phyloP scores from a whole-genome alignment of 2,329 filamentous ascomycete species.

The Cordyceps cicadae region DNA sequence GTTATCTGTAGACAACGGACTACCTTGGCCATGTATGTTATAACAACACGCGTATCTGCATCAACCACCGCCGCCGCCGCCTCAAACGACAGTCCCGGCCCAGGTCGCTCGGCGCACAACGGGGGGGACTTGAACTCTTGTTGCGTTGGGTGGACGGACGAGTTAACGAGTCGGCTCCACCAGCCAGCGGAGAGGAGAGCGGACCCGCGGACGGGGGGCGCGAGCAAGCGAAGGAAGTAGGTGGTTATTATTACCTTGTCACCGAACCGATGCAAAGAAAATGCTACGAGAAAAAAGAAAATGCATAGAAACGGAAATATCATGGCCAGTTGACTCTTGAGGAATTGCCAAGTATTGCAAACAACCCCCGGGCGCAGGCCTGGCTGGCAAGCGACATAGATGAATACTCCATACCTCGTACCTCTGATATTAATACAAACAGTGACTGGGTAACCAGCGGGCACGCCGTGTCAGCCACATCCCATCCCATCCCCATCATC shows the following conservation, averaged over 20 bases:
- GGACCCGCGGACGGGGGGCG: neutral
- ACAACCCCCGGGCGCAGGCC: neutral
- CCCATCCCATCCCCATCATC: neutral
- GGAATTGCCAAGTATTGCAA: neutral
- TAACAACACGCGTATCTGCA: no score
- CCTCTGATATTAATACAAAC: no score
- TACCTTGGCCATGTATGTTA: no score
- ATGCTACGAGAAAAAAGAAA: neutral
- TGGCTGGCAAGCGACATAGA: neutral
- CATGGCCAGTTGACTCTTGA: neutral
- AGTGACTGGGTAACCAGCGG: neutral
- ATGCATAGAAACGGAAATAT: neutral
- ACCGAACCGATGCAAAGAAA: no score
- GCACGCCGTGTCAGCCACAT: neutral
- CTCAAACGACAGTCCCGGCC: no score
- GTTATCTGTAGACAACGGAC: no score
- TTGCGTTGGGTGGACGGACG: neutral
- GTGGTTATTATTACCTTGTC: neutral
- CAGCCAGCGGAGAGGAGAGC: neutral
- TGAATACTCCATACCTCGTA: no score
- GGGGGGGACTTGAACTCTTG: neutral
- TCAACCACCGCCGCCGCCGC: no score
- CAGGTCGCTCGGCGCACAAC: no score
- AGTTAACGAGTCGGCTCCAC: neutral
- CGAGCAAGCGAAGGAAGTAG: neutral